Evolutionary conservation across 108 stramenopile species (phyloP), one percentile per base, ranked within the genome.

Genomic region (Discostella pseudostelligera): DNA sequence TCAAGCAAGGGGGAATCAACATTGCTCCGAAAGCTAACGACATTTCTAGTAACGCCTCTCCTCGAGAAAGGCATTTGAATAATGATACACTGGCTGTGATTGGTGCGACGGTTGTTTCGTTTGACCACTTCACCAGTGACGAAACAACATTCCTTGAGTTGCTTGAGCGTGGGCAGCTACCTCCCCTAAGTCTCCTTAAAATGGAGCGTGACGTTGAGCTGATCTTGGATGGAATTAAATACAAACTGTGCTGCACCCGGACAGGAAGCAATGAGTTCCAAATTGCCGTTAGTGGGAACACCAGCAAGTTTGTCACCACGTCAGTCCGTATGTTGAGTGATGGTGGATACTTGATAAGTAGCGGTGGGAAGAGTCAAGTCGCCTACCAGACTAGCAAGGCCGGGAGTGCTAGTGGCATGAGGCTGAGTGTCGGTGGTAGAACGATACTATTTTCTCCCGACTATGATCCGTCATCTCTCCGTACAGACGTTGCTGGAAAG

Each of bases 401-500:
- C 24, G 90, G 87, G 68, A 78, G 68, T 40, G 87, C 88, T 17
- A 80, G 72, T 21, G 94, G 94, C 10, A 87, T 96, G 87, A 83
- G 94, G 48, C 54, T 98, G 35, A 90, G 65, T 42, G 72, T 97
- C 28, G 92, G 88, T 56, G 96, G 99, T 16, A 79, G 76, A 42
- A 98, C 81, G 39, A 78, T 96, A 43, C 79, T 88, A n/a, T 99
- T 99, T 71, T 92, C 96, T 17, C 91, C 93, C 32, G 97, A 98
- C 65, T 98, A 98, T 56, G 97, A 99, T 73, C 99, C 99, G 24
- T 83, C 97, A 7, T 89, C 93, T 17, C 78, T 99, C 16, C 82
- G 90, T 37, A 93, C 96, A 0, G 92, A 95, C 67, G 95, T 97
- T 36, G 97, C 96, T 0, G 99, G 99, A 26, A 99, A 99, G 78